Conservation (phyloP, 257 asterid genomes). For the Nicotiana knightiana region DNA sequence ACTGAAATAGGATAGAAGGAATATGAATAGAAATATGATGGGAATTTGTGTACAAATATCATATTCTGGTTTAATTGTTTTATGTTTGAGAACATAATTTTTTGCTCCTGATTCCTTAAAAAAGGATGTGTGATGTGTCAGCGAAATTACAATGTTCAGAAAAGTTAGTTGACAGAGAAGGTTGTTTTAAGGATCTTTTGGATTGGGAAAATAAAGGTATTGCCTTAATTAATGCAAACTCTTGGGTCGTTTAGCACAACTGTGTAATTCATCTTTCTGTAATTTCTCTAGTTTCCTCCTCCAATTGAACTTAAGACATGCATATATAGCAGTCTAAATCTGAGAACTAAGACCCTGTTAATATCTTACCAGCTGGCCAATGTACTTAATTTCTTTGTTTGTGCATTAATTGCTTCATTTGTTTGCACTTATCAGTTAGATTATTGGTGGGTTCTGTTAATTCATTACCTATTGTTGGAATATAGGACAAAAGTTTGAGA, state of each 20-base stretch:
- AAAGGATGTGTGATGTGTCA: neutral
- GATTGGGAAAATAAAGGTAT: neutral
- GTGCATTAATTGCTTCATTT: neutral
- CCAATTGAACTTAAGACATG: neutral
- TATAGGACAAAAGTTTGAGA: constrained; percentile 89
- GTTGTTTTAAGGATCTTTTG: neutral
- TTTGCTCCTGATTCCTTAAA: no score
- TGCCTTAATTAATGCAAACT: neutral
- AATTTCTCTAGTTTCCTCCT: neutral
- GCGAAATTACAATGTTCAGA: neutral
- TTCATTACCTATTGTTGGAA: constrained; percentile 18
- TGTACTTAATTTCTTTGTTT: neutral
- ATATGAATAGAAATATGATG: neutral
- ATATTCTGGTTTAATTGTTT: no score
- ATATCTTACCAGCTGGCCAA: neutral
- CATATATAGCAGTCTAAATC: neutral
- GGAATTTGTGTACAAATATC: neutral
- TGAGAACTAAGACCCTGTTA: neutral
- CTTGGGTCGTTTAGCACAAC: neutral
- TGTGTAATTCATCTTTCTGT: neutral
- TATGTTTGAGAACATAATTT: no score
- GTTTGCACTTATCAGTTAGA: constrained; percentile 14
- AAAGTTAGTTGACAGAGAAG: neutral
- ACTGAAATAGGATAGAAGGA: neutral
- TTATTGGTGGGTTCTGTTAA: constrained; percentile 14